Evolutionary conservation across 2,329 filamentous ascomycete genomes (phyloP).

Genomic region (Ascochyta lentis): DNA sequence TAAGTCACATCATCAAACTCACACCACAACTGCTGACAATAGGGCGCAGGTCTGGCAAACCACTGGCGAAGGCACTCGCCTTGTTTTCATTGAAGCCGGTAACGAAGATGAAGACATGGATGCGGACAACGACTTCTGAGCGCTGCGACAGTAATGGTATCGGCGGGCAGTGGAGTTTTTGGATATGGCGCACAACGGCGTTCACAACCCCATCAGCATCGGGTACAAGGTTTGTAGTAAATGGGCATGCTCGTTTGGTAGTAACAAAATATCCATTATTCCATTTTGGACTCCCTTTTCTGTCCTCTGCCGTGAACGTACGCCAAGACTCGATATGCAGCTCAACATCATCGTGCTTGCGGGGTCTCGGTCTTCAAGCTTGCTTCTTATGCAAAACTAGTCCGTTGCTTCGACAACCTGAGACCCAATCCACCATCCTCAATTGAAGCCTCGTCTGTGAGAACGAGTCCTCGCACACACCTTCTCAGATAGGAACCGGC

Average conservation of each 20-base stretch:
- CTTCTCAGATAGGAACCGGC: slow-evolving; percentile 29
- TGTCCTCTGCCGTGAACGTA: neutral
- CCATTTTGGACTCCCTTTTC: neutral
- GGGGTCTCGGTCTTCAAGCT: slow-evolving; percentile 8
- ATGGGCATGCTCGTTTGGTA: neutral
- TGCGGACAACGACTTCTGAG: slow-evolving; percentile 43
- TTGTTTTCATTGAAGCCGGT: slow-evolving; percentile 62
- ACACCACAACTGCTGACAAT: slow-evolving; percentile 37
- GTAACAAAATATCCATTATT: slow-evolving; percentile 4
- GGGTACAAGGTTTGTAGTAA: neutral
- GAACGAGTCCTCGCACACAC: slow-evolving; percentile 25
- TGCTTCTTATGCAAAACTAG: neutral
- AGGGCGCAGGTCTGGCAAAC: slow-evolving; percentile 60
- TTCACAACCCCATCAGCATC: slow-evolving; percentile 16
- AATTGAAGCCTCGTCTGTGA: slow-evolving; percentile 1
- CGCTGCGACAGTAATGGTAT: slow-evolving; percentile 15
- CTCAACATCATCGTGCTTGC: slow-evolving; percentile 9
- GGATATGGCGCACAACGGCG: slow-evolving; percentile 36
- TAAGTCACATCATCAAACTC: slow-evolving; percentile 60
- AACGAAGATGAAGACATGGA: slow-evolving; percentile 55
- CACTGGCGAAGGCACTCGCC: slow-evolving; percentile 59
- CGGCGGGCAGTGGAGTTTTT: slow-evolving; percentile 22
- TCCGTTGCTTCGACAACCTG: neutral
- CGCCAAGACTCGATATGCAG: slow-evolving; percentile 13
- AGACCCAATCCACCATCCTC: neutral